Evolutionary conservation across 2,329 filamentous ascomycete genomes (phyloP).

Genomic region (Alternaria postmessia): DNA sequence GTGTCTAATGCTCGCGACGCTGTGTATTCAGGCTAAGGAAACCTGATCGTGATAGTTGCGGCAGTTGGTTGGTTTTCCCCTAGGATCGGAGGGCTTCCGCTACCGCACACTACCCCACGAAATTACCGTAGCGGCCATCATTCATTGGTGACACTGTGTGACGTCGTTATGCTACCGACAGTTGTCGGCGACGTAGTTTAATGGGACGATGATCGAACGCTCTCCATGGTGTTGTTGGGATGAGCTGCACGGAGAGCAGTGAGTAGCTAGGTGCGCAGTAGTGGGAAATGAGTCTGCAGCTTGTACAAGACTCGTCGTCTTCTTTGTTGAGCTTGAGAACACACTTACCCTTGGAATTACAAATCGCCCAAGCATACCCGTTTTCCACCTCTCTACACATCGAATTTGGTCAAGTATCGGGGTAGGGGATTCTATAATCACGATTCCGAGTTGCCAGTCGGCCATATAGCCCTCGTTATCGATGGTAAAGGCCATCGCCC

Average conservation of each 20-base stretch:
- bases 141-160: neutral
- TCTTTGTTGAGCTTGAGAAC: neutral
- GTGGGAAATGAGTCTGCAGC: neutral
- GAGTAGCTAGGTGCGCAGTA: no score
- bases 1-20: conserved; percentile 5
- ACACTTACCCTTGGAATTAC: neutral
- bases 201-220: neutral
- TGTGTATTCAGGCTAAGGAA: conserved; percentile 1
- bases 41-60: conserved; percentile 1
- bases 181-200: neutral
- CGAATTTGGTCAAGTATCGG: no score
- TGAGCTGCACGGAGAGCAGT: neutral
- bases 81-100: neutral
- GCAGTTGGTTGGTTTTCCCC: neutral
- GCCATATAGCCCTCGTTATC: no score
- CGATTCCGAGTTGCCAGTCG: no score
- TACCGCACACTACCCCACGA: conserved; percentile 1
- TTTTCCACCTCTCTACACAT: neutral
- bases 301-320: neutral
- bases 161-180: conserved; percentile 3
- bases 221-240: neutral
- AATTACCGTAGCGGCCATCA: conserved; percentile 5
- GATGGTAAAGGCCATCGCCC: no score
- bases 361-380: neutral
- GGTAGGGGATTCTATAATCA: no score